Base-by-base conservation (phyloP, 345 rosid species). In the Sisymbrium altissimum region DNA sequence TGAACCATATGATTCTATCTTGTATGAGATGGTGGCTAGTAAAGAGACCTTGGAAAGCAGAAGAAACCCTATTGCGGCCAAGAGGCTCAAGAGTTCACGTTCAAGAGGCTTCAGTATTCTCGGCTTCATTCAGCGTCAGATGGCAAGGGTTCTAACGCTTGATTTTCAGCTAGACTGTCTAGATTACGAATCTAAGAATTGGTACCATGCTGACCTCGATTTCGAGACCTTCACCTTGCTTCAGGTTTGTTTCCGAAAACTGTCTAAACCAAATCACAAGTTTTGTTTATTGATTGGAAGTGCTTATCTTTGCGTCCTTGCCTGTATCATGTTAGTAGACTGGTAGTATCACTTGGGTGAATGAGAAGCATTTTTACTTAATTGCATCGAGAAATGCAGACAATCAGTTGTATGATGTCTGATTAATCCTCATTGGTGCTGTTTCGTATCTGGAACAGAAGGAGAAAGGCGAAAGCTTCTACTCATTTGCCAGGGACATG, bases 131-230 rank as follows among this genome's bases (percentile, higher is more conserved):
- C 97, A 92, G 68, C 78, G 96, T 14, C 96, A 86, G 83, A 95
- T 92, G 97, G 92, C 97, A 21, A 79, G 85, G 61, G 73, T 85
- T 15, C 85, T 91, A 6, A 69, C 61, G 43, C 99, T 92, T 67
- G 91, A 92, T 84, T 95, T 90, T 82, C 99, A 95, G 75, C 83
- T 87, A 35, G 99, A 92, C 75, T 88, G 93, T 80, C 83, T 95
- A 5, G 90, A 92, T 81, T 95, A 90, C 63, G 84, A 88, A 18
- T 80, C 83, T 64, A 81, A 84, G 72, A 95, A 90, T 66, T 95
- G 97, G 96, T 86, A 82, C 78, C 97, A 92, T 63, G 99, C 99
- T 18, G 99, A 95, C 87, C 99, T 95, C 39, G 99, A 92, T 69
- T 85, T 75, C 40, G 97, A 92, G 83, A 95, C 99, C 5, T 95